Percentiles rank a stretch among this genome's conserved stretches.
These are phyloP conservation scores for Lactarius pseudohatsudake DNA, from an alignment of 768 basidiomycete genomes.

Conservation along the genomic window DNA sequence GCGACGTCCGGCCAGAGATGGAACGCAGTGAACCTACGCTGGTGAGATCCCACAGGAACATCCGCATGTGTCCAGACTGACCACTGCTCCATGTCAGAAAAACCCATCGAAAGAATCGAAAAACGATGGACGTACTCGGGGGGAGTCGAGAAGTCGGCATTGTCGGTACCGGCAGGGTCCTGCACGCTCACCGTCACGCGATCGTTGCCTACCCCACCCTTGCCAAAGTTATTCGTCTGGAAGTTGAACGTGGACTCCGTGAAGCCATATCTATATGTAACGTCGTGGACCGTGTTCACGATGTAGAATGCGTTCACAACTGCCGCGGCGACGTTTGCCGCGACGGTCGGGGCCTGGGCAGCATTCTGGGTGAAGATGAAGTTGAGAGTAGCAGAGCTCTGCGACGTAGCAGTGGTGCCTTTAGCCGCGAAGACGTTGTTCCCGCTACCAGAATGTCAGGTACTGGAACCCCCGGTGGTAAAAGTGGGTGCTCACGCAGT, in stretches of 20 bases:
- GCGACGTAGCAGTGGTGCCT: too few species aligned
- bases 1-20: neutral
- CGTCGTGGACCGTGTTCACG: constrained; percentile 59
- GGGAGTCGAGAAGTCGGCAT: constrained; percentile 46
- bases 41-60: constrained; percentile 39
- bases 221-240: constrained; percentile 54
- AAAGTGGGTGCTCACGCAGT: constrained; percentile 29
- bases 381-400: too few species aligned
- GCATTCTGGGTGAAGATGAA: constrained; percentile 33
- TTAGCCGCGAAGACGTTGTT: constrained; percentile 37
- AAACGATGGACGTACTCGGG: constrained; percentile 39
- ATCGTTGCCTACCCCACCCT: constrained; percentile 52
- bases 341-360: constrained; percentile 43
- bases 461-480: too few species aligned
- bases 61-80: constrained; percentile 46
- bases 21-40: constrained; percentile 31
- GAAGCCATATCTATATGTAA: constrained; percentile 54
- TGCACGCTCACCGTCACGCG: constrained; percentile 53
- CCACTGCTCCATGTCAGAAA: constrained; percentile 29
- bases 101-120: neutral
- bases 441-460: constrained; percentile 28
- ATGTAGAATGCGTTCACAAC: constrained; percentile 59
- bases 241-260: constrained; percentile 61
- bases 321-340: constrained; percentile 53
- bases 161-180: constrained; percentile 44